Base-by-base conservation (phyloP, 1,284 basidiomycete genomes). In the Tausonia pullulans region DNA sequence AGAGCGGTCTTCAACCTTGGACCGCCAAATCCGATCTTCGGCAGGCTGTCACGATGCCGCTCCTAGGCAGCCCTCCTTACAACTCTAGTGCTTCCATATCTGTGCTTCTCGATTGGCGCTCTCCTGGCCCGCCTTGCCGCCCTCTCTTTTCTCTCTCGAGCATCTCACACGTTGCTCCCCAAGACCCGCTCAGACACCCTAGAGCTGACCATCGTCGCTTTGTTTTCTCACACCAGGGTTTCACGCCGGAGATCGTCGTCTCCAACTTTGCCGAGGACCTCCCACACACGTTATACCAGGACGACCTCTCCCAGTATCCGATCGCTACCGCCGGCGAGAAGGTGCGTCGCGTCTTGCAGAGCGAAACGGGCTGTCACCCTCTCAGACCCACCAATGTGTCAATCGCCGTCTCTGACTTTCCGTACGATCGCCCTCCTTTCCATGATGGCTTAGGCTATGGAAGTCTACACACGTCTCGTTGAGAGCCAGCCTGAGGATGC, bases 241-340 rank as follows among this genome's bases (percentile, higher is more conserved):
- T 97, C 45, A 79, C 81, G 56, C 91, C 92, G 1, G 90, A 96
- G 73, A 82, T 96, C 65, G 80, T 96, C 0, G 88, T 92, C 0
- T 95, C 92, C 2, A 88, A 82, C 0, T 98, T 98, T 69, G 82
- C 83, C 50, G 95, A 98, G 75, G 80, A 94, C 71, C 78, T 98
- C 13, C 80, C 83, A 0, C 79, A 87, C 58, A 77, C 77, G 16
- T 81, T 82, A 3, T 98, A 78, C 66, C 71, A 86, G 66, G 83
- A 84, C 41, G 83, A 89, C 68, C 81, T 88, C 14, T 88, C 90
- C 66, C 91, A 96, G 73, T 98, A 98, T 74, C 90, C 94, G 0
- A 89, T 96, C 5, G 86, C 93, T 7, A 98, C 93, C 0, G 91
- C 91, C 2, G 85, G 84, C 2, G 87, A 94, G 69, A 98, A 97